Evolutionary conservation across 306 rosid species (phyloP), one percentile per base, ranked within the genome.

Genomic region (Abrus precatorius): DNA sequence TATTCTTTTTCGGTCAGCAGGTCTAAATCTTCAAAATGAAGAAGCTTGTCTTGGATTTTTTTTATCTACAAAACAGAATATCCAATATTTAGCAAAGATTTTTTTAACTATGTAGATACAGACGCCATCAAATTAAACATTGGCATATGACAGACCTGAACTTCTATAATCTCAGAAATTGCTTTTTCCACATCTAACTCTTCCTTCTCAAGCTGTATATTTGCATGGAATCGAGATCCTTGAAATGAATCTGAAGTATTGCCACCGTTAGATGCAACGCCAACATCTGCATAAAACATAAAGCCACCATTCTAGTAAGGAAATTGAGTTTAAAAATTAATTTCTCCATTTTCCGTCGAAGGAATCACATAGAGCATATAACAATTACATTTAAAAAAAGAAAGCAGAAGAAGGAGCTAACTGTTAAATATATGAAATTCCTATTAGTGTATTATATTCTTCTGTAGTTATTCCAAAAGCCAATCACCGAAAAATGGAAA

Each of bases 1-100:
- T 88, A 7, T 82, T 90, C 93, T 85, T 89, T 95, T 86, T 95
- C 98, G 84, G 82, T 82, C 87, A 74, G 88, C 89, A 90, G 81
- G 87, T 95, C 98, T 32, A 87, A 47, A 40, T 85, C 90, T 87
- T 93, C 93, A 71, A 93, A 88, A 12, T 33, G 84, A 72, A 50
- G 79, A 77, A 91, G 86, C 84, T 86, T 91, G 78, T 89, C 90
- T 80, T 76, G 94, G 47, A 93, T 89, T 75, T 83, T 91, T 83
- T 91, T 90, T 94, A 93, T 89, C 94, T 89, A 84, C 33, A 78
- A 4, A 79, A 61, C 80, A 82, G 30, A 83, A 67, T 69, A 80
- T 52, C 59, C 50, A 69, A 36, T 5, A 62, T 67, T 90, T 59
- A 91, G 80, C 64, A 47, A 34, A 74, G 70, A 67, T 32, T 36